phyloP scores from a whole-genome alignment of 768 basidiomycete species.

The Lactarius akahatsu region DNA sequence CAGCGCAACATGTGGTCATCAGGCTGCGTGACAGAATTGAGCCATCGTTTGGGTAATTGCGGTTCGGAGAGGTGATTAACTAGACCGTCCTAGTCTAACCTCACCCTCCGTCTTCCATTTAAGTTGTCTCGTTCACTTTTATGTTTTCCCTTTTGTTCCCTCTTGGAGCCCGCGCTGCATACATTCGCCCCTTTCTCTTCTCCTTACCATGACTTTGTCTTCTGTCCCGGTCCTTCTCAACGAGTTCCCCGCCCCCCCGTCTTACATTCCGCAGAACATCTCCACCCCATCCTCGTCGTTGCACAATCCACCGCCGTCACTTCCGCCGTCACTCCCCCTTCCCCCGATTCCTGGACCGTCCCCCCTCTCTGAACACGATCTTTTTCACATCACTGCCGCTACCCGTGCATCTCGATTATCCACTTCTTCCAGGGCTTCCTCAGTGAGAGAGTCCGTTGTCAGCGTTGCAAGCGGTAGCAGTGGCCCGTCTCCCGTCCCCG shows the following conservation, averaged over 20 bases:
- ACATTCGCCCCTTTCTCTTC: constrained; percentile 3
- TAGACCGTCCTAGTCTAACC: neutral
- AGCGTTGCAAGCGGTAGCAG: constrained; percentile 33
- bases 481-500: constrained; percentile 26
- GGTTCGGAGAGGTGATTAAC: neutral
- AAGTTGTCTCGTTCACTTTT: neutral
- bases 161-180: constrained; percentile 6
- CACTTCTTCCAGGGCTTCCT: constrained; percentile 29
- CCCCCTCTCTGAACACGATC: constrained; percentile 51
- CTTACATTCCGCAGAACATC: constrained; percentile 36
- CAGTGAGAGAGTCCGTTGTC: constrained; percentile 33
- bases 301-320: constrained; percentile 55
- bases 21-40: neutral
- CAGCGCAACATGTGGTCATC: neutral
- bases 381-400: constrained; percentile 42
- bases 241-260: constrained; percentile 37
- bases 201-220: constrained; percentile 1
- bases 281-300: constrained; percentile 1
- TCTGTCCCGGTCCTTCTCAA: constrained; percentile 35
- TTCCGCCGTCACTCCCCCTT: constrained; percentile 56
- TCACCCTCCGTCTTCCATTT: neutral
- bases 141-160: constrained; percentile 4
- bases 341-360: constrained; percentile 68
- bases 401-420: constrained; percentile 38
- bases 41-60: neutral